phyloP scores from a whole-genome alignment of 1,139 yeast genomes.

The Yamadazyma dendronema region DNA sequence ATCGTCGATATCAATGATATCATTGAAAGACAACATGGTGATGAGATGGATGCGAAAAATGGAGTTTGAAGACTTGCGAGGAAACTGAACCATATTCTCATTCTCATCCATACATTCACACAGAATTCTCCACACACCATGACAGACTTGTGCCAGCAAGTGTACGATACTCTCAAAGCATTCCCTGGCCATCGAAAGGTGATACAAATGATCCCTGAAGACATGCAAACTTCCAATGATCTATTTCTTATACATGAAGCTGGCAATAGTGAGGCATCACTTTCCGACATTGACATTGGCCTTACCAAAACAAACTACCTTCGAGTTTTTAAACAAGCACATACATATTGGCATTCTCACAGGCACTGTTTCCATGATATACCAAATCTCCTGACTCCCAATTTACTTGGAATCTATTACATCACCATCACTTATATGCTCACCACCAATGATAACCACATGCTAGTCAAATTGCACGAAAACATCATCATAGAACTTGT shows the following conservation, averaged over 20 bases:
- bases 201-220: slow-evolving; percentile 8
- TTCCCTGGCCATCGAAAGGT: slow-evolving; percentile 7
- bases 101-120: no score
- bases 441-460: slow-evolving; percentile 44
- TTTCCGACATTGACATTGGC: slow-evolving; percentile 37
- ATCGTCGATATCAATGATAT: slow-evolving; percentile 15
- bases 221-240: slow-evolving; percentile 1
- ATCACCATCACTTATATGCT: slow-evolving; percentile 36
- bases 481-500: slow-evolving; percentile 18
- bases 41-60: no score
- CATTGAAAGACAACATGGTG: slow-evolving; percentile 11
- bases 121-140: no score
- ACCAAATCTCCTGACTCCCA: neutral
- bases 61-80: no score
- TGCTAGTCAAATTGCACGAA: slow-evolving; percentile 32
- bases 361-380: neutral
- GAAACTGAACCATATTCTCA: no score
- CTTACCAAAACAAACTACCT: slow-evolving; percentile 31
- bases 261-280: no score
- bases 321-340: slow-evolving; percentile 33
- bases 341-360: slow-evolving; percentile 28
- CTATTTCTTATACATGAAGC: slow-evolving; percentile 14
- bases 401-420: slow-evolving; percentile 14
- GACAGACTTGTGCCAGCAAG: slow-evolving; percentile 16
- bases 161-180: slow-evolving; percentile 10